Conservation (phyloP, 2,329 filamentous ascomycete genomes). For the Epichloe bromicola region DNA sequence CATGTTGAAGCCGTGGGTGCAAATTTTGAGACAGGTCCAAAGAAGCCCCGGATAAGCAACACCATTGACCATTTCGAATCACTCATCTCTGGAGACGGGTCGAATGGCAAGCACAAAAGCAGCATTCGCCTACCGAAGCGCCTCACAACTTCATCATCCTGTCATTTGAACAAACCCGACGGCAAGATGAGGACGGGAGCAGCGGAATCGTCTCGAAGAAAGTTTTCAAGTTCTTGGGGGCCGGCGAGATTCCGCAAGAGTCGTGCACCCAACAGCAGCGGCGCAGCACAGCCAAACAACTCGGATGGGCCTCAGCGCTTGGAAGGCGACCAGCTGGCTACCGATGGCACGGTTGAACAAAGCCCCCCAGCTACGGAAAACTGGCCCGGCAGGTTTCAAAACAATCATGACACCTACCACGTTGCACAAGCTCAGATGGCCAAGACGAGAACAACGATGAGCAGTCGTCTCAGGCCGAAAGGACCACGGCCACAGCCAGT, state of each 20-base stretch:
- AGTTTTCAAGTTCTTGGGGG: constrained; percentile 5
- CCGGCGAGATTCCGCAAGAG: constrained; percentile 2
- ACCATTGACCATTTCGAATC: constrained; percentile 6
- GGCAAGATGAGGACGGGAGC: neutral
- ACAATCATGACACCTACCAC: neutral
- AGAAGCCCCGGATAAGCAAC: constrained; percentile 2
- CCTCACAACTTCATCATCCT: constrained; percentile 1
- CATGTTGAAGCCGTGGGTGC: neutral
- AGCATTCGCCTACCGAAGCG: neutral
- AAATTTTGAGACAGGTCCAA: neutral
- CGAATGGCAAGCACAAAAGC: neutral
- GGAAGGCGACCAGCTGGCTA: neutral
- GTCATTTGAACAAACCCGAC: neutral
- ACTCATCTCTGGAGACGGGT: constrained; percentile 1
- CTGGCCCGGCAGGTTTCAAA: neutral
- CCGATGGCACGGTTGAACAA: neutral
- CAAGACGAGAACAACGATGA: neutral
- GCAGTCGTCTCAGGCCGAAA: neutral
- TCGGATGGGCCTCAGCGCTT: neutral
- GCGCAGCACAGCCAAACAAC: neutral
- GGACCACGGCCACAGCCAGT: neutral
- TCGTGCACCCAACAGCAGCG: neutral
- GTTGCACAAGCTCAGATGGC: neutral
- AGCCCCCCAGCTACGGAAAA: neutral
- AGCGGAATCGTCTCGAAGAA: neutral